Evolutionary conservation across 2,329 filamentous ascomycete genomes (phyloP).

Genomic region (Lecanosticta acicola): DNA sequence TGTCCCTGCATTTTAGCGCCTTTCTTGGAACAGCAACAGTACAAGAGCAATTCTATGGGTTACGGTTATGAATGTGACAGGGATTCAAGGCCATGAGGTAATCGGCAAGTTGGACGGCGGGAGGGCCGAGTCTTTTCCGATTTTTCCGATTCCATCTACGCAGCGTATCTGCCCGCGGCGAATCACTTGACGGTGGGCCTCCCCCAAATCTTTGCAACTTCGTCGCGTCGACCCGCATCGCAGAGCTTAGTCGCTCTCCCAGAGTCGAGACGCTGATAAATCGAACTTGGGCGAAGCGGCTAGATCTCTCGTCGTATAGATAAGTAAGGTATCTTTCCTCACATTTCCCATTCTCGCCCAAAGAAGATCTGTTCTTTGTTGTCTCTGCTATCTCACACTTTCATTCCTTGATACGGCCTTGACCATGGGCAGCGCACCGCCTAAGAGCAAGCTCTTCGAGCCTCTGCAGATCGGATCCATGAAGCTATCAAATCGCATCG

Average conservation of each 20-base stretch:
- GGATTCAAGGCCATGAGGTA: too few species aligned
- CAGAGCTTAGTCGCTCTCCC: neutral
- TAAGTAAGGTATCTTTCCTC: neutral
- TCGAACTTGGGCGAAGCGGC: neutral
- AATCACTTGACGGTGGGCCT: neutral
- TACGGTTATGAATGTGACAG: too few species aligned
- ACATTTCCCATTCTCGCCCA: neutral
- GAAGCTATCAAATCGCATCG: constrained; percentile 42
- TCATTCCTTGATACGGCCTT: neutral
- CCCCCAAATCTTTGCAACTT: neutral
- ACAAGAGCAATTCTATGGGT: too few species aligned
- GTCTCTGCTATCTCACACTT: neutral
- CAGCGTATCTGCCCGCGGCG: neutral
- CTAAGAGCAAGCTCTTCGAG: constrained; percentile 30
- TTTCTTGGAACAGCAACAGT: too few species aligned
- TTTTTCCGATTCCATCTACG: neutral
- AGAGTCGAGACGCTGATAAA: constrained; percentile 8
- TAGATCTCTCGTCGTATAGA: neutral
- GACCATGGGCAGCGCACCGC: constrained; percentile 12
- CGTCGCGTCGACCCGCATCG: neutral
- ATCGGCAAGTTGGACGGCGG: neutral
- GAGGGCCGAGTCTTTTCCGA: neutral
- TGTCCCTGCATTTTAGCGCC: neutral
- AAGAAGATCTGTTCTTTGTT: neutral
- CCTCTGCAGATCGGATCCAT: constrained; percentile 39